Evolutionary conservation across 176 grass and related monocot genomes (phyloP).

Genomic region (Musa troglodytarum): DNA sequence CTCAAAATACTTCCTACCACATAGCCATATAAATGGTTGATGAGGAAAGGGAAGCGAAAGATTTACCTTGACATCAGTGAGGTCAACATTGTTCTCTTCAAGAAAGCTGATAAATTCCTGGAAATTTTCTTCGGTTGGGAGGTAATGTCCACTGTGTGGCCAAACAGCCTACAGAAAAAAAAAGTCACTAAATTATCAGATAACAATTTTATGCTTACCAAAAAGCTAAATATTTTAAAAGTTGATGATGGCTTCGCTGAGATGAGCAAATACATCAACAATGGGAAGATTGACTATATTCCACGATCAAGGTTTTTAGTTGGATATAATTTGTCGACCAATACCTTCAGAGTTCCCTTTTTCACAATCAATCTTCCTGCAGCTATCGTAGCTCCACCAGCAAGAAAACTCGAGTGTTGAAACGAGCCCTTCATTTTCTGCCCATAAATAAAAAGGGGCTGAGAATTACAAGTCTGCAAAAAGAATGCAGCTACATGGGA

Average conservation of each 20-base stretch:
- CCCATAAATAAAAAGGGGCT: not conserved
- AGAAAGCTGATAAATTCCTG: constrained; percentile 13
- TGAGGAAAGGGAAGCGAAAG: not conserved
- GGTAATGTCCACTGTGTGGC: constrained; percentile 19
- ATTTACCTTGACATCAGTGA: constrained; percentile 12
- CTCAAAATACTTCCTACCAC: no score
- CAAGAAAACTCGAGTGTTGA: constrained; percentile 23
- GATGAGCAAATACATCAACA: not conserved
- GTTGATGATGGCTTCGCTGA: not conserved
- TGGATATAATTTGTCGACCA: not conserved
- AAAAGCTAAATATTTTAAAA: no score
- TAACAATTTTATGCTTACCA: not conserved
- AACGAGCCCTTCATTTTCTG: constrained; percentile 98
- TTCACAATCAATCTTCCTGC: constrained; percentile 82
- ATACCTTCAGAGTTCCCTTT: constrained; percentile 67
- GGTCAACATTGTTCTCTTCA: constrained; percentile 9
- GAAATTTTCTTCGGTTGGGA: constrained; percentile 14
- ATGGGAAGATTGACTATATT: not conserved
- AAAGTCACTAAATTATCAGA: not conserved
- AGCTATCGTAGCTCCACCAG: constrained; percentile 56
- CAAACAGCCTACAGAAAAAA: constrained; percentile 8
- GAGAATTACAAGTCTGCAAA: not conserved
- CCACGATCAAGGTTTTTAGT: not conserved
- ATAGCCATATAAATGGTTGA: not conserved
- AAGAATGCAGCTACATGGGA: not conserved